Conservation (phyloP, 2,329 filamentous ascomycete species). For the Orbilia ellipsospora region DNA sequence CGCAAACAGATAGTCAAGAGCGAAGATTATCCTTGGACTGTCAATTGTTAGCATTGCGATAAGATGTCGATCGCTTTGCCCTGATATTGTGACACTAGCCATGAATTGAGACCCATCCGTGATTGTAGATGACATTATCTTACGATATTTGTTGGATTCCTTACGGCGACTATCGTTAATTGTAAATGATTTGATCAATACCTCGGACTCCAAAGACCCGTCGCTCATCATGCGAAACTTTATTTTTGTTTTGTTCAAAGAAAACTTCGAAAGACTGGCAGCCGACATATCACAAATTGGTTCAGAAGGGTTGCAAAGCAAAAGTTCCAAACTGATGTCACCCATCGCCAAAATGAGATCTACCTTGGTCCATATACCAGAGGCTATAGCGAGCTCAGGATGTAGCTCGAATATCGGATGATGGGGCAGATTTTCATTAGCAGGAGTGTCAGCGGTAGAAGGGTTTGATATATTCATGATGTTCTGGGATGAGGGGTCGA, state of each 20-base stretch:
- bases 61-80: slow-evolving; percentile 80
- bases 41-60: slow-evolving; percentile 95
- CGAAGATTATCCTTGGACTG: slow-evolving; percentile 93
- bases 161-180: slow-evolving; percentile 90
- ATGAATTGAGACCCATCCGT: slow-evolving; percentile 97
- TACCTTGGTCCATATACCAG: slow-evolving; percentile 87
- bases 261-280: slow-evolving; percentile 91
- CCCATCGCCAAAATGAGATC: slow-evolving; percentile 91
- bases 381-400: slow-evolving; percentile 76
- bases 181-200: slow-evolving; percentile 92
- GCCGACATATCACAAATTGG: slow-evolving; percentile 82
- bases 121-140: slow-evolving; percentile 97
- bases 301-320: slow-evolving; percentile 78
- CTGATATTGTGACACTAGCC: slow-evolving; percentile 93
- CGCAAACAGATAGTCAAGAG: slow-evolving; percentile 93
- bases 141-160: slow-evolving; percentile 94
- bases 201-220: slow-evolving; percentile 88
- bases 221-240: slow-evolving; percentile 95
- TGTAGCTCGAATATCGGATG: slow-evolving; percentile 68
- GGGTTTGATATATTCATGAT: slow-evolving; percentile 60
- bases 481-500: slow-evolving; percentile 54
- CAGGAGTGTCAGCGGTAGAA: slow-evolving; percentile 62
- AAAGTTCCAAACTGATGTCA: slow-evolving; percentile 86
- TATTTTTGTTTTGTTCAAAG: slow-evolving; percentile 88
- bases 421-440: slow-evolving; percentile 61